phyloP scores from a whole-genome alignment of 495 filamentous ascomycete genomes.

The Tetracladium marchalianum region DNA sequence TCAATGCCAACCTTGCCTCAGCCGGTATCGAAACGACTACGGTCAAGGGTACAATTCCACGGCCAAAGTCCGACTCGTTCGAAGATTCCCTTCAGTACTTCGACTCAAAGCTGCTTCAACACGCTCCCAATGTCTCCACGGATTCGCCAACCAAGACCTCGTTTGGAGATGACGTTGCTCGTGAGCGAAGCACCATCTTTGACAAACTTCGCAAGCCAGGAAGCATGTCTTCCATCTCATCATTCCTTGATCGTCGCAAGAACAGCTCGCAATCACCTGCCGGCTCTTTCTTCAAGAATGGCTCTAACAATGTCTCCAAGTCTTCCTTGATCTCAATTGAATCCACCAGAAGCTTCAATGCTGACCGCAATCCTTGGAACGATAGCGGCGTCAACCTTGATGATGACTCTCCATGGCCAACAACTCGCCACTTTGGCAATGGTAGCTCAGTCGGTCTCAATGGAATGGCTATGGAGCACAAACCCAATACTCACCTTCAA shows the following conservation, averaged over 20 bases:
- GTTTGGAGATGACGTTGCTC: constrained; percentile 65
- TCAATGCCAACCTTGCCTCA: constrained; percentile 71
- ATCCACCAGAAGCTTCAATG: constrained; percentile 71
- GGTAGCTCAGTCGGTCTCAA: constrained; percentile 46
- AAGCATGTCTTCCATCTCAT: constrained; percentile 85
- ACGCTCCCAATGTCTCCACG: constrained; percentile 68
- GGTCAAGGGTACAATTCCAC: constrained; percentile 86
- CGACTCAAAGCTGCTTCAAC: constrained; percentile 89
- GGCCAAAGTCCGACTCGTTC: constrained; percentile 97
- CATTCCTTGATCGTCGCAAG: constrained; percentile 84
- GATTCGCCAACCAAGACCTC: constrained; percentile 74
- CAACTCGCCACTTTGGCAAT: constrained; percentile 43
- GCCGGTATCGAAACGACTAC: constrained; percentile 76
- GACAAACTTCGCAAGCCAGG: constrained; percentile 85
- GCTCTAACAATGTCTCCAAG: constrained; percentile 87
- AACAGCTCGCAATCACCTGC: constrained; percentile 75
- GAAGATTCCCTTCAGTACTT: constrained; percentile 95
- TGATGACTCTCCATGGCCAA: constrained; percentile 63
- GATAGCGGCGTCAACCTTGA: constrained; percentile 89
- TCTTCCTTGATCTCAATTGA: constrained; percentile 90
- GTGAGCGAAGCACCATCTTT: constrained; percentile 73
- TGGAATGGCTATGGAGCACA: constrained; percentile 49
- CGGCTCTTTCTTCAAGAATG: constrained; percentile 81
- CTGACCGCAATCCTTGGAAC: constrained; percentile 94
- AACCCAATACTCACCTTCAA: constrained; percentile 57